These are phyloP conservation scores for Fusarium napiforme DNA, from an alignment of 2,329 filamentous ascomycete genomes.

Conservation along the genomic window DNA sequence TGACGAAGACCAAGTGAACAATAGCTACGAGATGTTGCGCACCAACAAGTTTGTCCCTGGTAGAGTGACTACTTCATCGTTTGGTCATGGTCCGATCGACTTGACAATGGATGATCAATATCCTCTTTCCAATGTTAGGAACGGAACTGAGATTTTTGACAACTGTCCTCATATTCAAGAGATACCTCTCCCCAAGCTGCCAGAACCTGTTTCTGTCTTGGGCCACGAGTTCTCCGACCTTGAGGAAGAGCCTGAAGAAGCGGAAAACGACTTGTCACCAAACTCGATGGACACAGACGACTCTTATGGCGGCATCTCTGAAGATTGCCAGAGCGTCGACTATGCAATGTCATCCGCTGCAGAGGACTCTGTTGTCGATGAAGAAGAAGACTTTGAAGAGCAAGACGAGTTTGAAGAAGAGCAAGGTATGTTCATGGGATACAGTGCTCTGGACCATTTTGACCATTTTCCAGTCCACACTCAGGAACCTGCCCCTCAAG, in stretches of 20 bases:
- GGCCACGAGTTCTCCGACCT: constrained; percentile 9
- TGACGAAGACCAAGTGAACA: constrained; percentile 44
- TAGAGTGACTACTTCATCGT: neutral
- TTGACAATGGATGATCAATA: constrained; percentile 38
- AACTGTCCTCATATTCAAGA: neutral
- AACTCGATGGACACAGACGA: constrained; percentile 32
- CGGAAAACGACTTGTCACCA: constrained; percentile 14
- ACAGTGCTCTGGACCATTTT: neutral
- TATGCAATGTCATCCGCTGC: neutral
- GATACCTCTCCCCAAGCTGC: neutral
- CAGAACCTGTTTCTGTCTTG: neutral
- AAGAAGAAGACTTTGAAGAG: constrained; percentile 32
- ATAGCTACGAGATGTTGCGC: constrained; percentile 43
- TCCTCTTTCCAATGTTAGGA: constrained; percentile 21
- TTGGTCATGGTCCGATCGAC: constrained; percentile 32
- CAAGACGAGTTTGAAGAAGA: constrained; percentile 38
- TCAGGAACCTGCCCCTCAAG: neutral
- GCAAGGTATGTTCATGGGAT: constrained; percentile 17
- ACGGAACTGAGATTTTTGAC: constrained; percentile 2
- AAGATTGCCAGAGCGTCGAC: neutral
- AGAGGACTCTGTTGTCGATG: neutral
- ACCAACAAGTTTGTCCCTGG: constrained; percentile 46
- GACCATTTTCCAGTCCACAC: constrained; percentile 18
- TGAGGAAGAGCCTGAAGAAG: constrained; percentile 10
- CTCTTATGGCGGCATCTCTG: constrained; percentile 18